A percentile compares a stretch with the other conserved stretches of the same genome.
Conservation (phyloP, 2,329 filamentous ascomycete species). For the Verticillium dahliae region DNA sequence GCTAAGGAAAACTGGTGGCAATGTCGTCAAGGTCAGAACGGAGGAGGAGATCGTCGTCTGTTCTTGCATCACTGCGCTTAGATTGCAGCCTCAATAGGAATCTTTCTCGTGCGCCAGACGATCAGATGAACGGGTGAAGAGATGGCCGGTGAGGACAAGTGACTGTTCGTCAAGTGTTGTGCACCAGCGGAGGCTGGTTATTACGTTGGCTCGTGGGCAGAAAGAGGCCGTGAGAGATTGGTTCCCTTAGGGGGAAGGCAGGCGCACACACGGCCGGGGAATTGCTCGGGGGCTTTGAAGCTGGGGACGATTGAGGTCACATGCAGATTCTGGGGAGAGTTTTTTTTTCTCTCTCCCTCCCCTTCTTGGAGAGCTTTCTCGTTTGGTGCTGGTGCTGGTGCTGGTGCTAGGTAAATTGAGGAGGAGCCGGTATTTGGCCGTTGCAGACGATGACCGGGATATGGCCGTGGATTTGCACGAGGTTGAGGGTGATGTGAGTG, state of each 20-base stretch:
- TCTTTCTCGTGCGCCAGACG: not conserved
- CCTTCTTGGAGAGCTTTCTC: not conserved
- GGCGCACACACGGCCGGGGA: not conserved
- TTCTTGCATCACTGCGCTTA: not conserved
- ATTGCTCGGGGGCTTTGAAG: not conserved
- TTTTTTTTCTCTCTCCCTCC: not conserved
- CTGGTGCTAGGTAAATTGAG: not conserved
- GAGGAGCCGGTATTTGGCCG: not conserved
- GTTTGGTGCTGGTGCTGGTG: no score
- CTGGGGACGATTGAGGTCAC: not conserved
- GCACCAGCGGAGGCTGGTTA: no score
- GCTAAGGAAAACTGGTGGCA: no score
- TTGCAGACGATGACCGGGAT: not conserved
- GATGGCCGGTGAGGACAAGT: not conserved
- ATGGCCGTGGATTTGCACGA: slow-evolving; percentile 1
- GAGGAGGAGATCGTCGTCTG: no score
- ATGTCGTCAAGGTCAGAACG: no score
- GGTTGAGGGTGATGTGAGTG: not conserved
- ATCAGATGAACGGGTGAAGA: not conserved
- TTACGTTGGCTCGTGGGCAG: not conserved
- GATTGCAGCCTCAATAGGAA: not conserved
- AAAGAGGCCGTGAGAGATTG: not conserved
- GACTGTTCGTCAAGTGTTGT: no score
- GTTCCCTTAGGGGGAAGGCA: not conserved
- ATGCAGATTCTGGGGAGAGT: not conserved